Evolutionary conservation across 108 stramenopile genomes (phyloP).

Genomic region (Conticribra guillardii): DNA sequence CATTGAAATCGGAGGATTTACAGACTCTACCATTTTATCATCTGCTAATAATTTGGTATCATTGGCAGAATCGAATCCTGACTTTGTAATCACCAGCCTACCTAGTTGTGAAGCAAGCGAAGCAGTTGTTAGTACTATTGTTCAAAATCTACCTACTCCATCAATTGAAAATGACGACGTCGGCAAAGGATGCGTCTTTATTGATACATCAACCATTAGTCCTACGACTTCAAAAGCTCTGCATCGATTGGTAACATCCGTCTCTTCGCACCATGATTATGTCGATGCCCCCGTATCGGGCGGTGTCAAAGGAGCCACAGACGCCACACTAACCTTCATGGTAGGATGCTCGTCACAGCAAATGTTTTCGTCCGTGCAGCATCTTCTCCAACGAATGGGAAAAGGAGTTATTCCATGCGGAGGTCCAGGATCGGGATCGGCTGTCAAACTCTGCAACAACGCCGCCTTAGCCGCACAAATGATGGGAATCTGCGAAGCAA

Average conservation of each 20-base stretch:
- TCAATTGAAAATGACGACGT: slow-evolving; percentile 5
- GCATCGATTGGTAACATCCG: slow-evolving; percentile 31
- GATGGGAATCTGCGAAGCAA: slow-evolving; percentile 92
- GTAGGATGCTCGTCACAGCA: slow-evolving; percentile 68
- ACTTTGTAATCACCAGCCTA: slow-evolving; percentile 39
- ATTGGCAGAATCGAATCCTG: slow-evolving; percentile 33
- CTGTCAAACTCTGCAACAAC: slow-evolving; percentile 95
- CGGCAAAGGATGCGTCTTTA: slow-evolving; percentile 33
- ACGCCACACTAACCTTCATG: slow-evolving; percentile 94
- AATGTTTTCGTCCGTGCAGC: slow-evolving; percentile 51
- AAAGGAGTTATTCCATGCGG: slow-evolving; percentile 80
- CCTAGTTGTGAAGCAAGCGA: slow-evolving; percentile 45
- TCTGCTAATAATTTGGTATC: slow-evolving; percentile 24
- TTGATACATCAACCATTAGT: slow-evolving; percentile 45
- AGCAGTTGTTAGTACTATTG: slow-evolving; percentile 26
- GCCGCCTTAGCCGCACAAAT: slow-evolving; percentile 91
- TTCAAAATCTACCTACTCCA: slow-evolving; percentile 13
- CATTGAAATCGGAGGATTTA: slow-evolving; percentile 15
- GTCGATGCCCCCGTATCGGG: slow-evolving; percentile 95
- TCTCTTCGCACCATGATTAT: slow-evolving; percentile 37
- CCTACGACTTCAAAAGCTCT: slow-evolving; percentile 29
- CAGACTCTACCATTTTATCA: neutral
- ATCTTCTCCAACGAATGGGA: slow-evolving; percentile 80
- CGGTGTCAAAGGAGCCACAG: slow-evolving; percentile 88
- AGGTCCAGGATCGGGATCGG: slow-evolving; percentile 79